Evolutionary conservation across 495 filamentous ascomycete genomes (phyloP).

Genomic region (Staphylotrichum tortipilum): DNA sequence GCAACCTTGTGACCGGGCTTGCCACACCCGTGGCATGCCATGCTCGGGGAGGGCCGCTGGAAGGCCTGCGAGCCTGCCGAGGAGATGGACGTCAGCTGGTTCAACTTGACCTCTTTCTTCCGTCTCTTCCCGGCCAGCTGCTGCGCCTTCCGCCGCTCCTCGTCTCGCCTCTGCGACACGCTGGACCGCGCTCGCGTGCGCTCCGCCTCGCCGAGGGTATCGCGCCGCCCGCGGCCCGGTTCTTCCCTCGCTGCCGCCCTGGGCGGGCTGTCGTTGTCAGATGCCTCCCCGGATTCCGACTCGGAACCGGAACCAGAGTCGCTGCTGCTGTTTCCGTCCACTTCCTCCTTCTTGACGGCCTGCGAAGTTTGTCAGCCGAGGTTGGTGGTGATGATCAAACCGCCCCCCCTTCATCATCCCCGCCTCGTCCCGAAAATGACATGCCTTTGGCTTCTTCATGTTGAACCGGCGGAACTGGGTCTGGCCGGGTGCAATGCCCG

Average conservation of each 20-base stretch:
- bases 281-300: constrained; percentile 5
- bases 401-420: too few species aligned
- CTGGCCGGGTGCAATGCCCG: constrained; percentile 1
- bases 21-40: constrained; percentile 22
- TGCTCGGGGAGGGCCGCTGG: constrained; percentile 6
- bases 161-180: constrained; percentile 24
- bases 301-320: constrained; percentile 10
- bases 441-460: constrained; percentile 34
- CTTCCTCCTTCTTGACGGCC: constrained; percentile 7
- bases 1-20: constrained; percentile 21
- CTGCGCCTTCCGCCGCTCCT: constrained; percentile 34
- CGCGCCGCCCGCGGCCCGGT: constrained; percentile 14
- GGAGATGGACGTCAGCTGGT: constrained; percentile 44
- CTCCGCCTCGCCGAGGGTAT: neutral
- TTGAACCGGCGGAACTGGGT: constrained; percentile 31
- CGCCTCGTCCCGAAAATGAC: neutral
- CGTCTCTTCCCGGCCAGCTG: constrained; percentile 43
- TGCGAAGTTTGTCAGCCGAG: neutral
- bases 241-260: constrained; percentile 1
- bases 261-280: constrained; percentile 1
- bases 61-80: constrained; percentile 18
- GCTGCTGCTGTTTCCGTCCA: constrained; percentile 7
- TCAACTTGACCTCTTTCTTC: constrained; percentile 52
- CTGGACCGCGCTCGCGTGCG: constrained; percentile 16
- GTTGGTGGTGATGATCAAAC: too few species aligned